Conservation (phyloP, 768 basidiomycete genomes). For the Rhodocollybia butyracea region DNA sequence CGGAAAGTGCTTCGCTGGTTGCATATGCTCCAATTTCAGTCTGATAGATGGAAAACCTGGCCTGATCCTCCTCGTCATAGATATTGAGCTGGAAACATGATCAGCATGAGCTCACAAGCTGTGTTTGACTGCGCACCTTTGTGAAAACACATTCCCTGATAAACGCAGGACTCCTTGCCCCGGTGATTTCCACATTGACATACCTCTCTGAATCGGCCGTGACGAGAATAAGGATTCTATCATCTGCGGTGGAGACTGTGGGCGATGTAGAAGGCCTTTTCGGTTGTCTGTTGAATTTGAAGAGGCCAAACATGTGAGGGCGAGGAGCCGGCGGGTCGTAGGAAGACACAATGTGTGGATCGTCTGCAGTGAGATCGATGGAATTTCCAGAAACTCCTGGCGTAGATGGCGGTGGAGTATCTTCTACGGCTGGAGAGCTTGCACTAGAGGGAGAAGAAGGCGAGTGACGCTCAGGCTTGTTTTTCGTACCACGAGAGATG, state of each 20-base stretch:
- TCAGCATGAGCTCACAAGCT: background rate
- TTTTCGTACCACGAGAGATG: constrained; percentile 30
- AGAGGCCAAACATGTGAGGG: constrained; percentile 29
- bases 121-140: constrained; percentile 45
- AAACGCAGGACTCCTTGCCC: constrained; percentile 58
- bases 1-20: constrained; percentile 67
- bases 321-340: constrained; percentile 25
- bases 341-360: constrained; percentile 17
- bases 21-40: constrained; percentile 83
- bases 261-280: constrained; percentile 29
- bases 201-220: constrained; percentile 78
- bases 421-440: constrained; percentile 57
- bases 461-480: constrained; percentile 47
- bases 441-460: constrained; percentile 70
- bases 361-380: constrained; percentile 35
- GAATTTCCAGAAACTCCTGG: constrained; percentile 49
- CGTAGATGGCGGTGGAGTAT: constrained; percentile 69
- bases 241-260: constrained; percentile 12
- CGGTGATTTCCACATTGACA: constrained; percentile 67
- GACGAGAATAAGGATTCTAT: constrained; percentile 57
- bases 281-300: constrained; percentile 22
- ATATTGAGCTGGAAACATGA: constrained; percentile 61
- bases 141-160: constrained; percentile 80
- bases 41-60: constrained; percentile 75
- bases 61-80: constrained; percentile 75